Evolutionary conservation across 2,329 filamentous ascomycete species (phyloP).

Genomic region (Microcyclosporella mali): DNA sequence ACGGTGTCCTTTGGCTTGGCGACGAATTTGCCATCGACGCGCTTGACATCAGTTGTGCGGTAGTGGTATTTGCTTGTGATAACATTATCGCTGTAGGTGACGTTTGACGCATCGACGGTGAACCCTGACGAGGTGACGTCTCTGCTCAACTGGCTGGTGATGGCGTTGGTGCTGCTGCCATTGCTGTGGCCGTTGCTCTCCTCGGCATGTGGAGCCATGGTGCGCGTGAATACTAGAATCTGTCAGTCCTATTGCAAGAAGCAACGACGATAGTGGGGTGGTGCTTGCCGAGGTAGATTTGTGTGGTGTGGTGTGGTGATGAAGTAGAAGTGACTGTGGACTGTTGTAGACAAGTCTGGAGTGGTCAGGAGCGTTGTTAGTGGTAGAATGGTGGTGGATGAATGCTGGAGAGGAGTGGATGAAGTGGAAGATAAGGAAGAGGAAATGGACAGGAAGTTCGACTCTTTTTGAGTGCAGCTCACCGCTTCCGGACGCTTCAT

Average conservation of each 20-base stretch:
- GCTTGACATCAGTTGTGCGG: conserved; percentile 79
- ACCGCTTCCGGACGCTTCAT: conserved; percentile 17
- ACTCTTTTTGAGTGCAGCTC: conserved; percentile 11
- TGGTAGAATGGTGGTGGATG: too few relatives aligned
- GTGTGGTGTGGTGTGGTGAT: too few relatives aligned
- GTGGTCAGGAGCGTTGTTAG: too few relatives aligned
- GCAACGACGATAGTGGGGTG: too few relatives aligned
- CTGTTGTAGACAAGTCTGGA: too few relatives aligned
- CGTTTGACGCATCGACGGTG: conserved; percentile 85
- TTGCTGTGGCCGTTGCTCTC: conserved; percentile 52
- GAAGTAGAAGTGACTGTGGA: too few relatives aligned
- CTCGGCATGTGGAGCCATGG: conserved; percentile 92
- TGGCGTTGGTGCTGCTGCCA: conserved; percentile 34
- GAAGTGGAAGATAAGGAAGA: conserved; percentile 11
- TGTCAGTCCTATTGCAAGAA: too few relatives aligned
- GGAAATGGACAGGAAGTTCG: conserved; percentile 7
- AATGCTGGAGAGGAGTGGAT: neutral
- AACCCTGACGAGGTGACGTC: conserved; percentile 46
- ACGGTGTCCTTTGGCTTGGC: conserved; percentile 80
- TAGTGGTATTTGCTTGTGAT: conserved; percentile 96
- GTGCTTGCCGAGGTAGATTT: too few relatives aligned
- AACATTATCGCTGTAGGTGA: conserved; percentile 77
- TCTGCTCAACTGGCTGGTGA: conserved; percentile 1
- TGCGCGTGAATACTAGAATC: too few relatives aligned
- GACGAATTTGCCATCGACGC: conserved; percentile 67